Conservation (phyloP, 2,329 filamentous ascomycete genomes). For the Davidsoniella eucalypti region DNA sequence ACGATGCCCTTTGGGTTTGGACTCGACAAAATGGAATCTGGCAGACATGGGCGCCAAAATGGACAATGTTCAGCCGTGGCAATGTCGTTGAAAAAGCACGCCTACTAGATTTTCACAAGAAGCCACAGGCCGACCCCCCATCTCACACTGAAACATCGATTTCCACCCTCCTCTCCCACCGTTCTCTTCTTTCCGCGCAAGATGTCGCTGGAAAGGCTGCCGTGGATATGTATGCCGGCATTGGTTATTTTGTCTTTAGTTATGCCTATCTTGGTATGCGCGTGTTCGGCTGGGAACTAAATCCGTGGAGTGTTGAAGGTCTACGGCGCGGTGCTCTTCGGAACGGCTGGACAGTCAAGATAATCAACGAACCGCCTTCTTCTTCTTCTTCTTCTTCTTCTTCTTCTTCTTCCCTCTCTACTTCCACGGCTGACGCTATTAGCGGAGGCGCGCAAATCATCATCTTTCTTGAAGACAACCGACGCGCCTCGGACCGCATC, state of each 20-base stretch:
- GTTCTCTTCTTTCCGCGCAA: background rate
- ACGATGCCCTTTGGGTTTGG: constrained; percentile 58
- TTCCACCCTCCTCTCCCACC: constrained; percentile 3
- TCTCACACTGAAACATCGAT: background rate
- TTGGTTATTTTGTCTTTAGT: constrained; percentile 84
- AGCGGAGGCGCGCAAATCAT: constrained; percentile 38
- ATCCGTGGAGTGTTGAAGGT: constrained; percentile 75
- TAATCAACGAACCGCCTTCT: constrained; percentile 19
- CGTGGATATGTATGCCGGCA: constrained; percentile 79
- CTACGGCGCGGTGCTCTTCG: constrained; percentile 55
- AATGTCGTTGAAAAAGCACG: constrained; percentile 82
- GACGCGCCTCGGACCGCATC: constrained; percentile 29
- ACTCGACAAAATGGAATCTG: constrained; percentile 62
- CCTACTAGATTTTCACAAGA: constrained; percentile 37
- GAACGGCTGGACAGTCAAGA: constrained; percentile 48
- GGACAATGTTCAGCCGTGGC: constrained; percentile 88
- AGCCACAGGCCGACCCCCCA: background rate
- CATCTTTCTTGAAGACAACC: constrained; percentile 55
- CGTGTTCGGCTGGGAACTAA: constrained; percentile 80
- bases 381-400: background rate
- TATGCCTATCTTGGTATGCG: constrained; percentile 57
- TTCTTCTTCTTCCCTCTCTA: constrained; percentile 8
- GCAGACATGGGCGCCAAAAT: constrained; percentile 75
- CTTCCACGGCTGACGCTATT: constrained; percentile 19
- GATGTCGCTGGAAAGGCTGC: constrained; percentile 21